Evolutionary conservation across 148 eudicot species (phyloP), one percentile per base, ranked within the genome.

Genomic region (Camellia sinensis): DNA sequence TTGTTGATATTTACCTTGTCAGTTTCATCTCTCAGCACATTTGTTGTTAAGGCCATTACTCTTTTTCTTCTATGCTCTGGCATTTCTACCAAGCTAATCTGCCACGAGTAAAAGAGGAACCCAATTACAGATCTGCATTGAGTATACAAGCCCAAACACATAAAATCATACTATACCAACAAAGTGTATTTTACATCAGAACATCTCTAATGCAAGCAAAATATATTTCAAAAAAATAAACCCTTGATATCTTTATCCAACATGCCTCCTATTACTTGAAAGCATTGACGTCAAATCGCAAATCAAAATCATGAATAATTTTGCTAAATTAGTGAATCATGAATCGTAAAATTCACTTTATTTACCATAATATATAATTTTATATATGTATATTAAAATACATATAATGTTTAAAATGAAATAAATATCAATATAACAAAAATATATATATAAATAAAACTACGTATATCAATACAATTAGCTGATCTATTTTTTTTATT

Each of bases 1-100:
- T 18, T 8, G 40, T 40, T 41, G 14, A 71, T 19, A 13, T 44
- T 77, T 83, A 96, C 99, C 98, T 92, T 93, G 81, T 96, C 99
- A 82, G 83, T 91, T 70, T 91, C 92, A 86, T 93, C 99, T 84
- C 95, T 88, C 92, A 96, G 77, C 71, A 93, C 84, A 88, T 90
- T 92, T 79, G 97, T 86, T 17, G 99, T 83, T 82, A 91, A 83
- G 84, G 83, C 77, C 86, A 81, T 85, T 85, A 86, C 81, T 75
- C 79, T 85, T 74, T 86, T 92, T 82, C 82, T 87, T 81, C 37
- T 88, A 79, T 92, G 88, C 83, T 90, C 95, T 7, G 98, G 91
- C 85, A 88, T 82, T 79, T 93, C 95, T 77, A 96, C 21, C 85
- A 96, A 94, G 86, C 98, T 93, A 79, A 92, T 91, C 99, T 96